These are phyloP conservation scores for Mycena belliarum DNA, from an alignment of 768 basidiomycete genomes.

Conservation along the genomic window DNA sequence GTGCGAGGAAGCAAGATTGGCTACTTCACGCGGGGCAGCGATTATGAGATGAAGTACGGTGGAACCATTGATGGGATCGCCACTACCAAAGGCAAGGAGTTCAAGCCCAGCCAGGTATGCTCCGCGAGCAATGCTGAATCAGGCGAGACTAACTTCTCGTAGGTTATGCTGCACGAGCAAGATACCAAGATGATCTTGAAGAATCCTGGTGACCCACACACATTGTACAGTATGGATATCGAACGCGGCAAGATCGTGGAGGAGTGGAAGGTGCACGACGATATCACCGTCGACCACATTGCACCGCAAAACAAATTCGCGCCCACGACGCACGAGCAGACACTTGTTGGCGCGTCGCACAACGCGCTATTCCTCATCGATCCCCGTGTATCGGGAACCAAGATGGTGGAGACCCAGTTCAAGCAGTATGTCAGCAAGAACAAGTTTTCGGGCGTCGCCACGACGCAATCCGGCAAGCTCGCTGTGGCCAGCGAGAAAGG, in stretches of 20 bases:
- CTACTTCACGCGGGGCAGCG: constrained; percentile 76
- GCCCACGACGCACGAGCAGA: constrained; percentile 89
- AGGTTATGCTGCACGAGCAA: constrained; percentile 98
- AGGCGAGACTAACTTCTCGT: not conserved
- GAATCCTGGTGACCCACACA: constrained; percentile 78
- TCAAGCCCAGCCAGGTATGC: constrained; percentile 82
- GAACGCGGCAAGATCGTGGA: constrained; percentile 95
- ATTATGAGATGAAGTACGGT: constrained; percentile 76
- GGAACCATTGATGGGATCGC: constrained; percentile 85
- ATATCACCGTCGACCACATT: constrained; percentile 84
- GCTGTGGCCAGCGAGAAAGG: constrained; percentile 97
- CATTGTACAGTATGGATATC: constrained; percentile 89
- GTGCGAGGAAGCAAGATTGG: constrained; percentile 91
- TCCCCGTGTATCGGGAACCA: constrained; percentile 88
- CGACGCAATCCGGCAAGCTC: constrained; percentile 82
- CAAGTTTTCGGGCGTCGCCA: constrained; percentile 90
- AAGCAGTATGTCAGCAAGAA: constrained; percentile 97
- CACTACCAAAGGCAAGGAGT: constrained; percentile 78
- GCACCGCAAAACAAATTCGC: constrained; percentile 94
- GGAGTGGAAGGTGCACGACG: constrained; percentile 97
- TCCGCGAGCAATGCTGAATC: not conserved
- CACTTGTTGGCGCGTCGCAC: constrained; percentile 89
- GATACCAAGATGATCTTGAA: constrained; percentile 94
- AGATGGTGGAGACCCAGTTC: constrained; percentile 92
- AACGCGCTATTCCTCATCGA: constrained; percentile 98